Evolutionary conservation across 208 protist species (phyloP).

Genomic region (Leishmania guyanensis): DNA sequence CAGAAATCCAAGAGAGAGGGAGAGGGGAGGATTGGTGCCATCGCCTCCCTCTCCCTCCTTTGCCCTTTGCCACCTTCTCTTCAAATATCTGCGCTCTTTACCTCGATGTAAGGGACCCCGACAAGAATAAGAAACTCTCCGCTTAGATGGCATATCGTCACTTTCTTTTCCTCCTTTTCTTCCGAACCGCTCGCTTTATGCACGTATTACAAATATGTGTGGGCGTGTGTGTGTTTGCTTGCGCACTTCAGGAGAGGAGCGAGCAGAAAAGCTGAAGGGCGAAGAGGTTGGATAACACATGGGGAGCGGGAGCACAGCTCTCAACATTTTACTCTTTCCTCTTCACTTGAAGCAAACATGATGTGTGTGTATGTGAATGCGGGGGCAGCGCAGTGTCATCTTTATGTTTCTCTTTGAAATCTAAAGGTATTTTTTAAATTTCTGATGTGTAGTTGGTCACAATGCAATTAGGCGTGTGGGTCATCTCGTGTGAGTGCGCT

Average conservation of each 20-base stretch:
- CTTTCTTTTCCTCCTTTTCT: not conserved
- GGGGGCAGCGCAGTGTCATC: not conserved
- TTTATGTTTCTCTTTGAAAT: not conserved
- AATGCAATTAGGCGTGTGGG: not conserved
- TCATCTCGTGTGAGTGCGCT: constrained; percentile 8
- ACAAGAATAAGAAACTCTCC: no score
- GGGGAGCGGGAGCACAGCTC: not conserved
- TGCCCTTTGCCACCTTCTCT: no score
- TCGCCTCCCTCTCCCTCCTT: not conserved
- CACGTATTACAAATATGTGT: not conserved
- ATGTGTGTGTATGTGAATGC: not conserved
- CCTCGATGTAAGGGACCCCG: no score
- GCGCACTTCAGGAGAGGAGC: not conserved
- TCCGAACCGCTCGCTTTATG: not conserved
- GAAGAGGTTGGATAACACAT: not conserved
- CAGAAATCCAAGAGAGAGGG: not conserved
- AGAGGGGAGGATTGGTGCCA: no score
- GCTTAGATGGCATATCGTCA: no score
- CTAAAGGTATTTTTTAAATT: not conserved
- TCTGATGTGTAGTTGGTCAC: not conserved
- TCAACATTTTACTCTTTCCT: not conserved
- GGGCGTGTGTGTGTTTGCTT: not conserved
- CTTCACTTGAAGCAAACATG: not conserved
- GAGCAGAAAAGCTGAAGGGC: not conserved
- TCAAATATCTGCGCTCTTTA: no score